Evolutionary conservation across 1,139 yeast species (phyloP).

Genomic region (Candida tetrigidarum): DNA sequence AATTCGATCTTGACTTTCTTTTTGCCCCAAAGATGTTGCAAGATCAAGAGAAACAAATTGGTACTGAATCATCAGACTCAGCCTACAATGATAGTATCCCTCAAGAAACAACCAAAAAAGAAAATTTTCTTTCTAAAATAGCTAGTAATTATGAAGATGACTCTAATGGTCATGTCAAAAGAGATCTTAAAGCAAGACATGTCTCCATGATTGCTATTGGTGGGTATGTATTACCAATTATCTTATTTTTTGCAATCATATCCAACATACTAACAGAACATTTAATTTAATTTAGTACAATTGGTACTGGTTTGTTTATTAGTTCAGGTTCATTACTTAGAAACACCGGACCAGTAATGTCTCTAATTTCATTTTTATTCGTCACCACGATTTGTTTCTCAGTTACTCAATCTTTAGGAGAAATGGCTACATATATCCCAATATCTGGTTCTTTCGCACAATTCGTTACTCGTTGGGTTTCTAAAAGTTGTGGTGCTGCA

Average conservation of each 20-base stretch:
- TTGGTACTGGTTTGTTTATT: conserved; percentile 59
- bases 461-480: conserved; percentile 61
- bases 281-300: conserved; percentile 61
- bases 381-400: conserved; percentile 67
- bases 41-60: background rate
- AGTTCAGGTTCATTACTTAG: conserved; percentile 5
- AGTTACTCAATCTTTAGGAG: conserved; percentile 74
- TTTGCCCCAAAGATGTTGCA: background rate
- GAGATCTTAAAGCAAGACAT: conserved; percentile 59
- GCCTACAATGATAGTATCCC: background rate
- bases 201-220: conserved; percentile 68
- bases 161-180: conserved; percentile 27
- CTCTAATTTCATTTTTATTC: conserved; percentile 65
- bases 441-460: conserved; percentile 66
- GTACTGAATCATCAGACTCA: background rate
- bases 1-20: background rate
- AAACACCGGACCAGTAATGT: conserved; percentile 72
- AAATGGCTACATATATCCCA: conserved; percentile 76
- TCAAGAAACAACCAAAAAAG: background rate
- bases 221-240: conserved; percentile 1
- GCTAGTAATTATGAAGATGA: background rate
- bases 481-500: conserved; percentile 77
- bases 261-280: background rate
- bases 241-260: conserved; percentile 9
- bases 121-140: background rate